These are phyloP conservation scores for Arbutus unedo DNA, from an alignment of 148 eudicot species.

Conservation along the genomic window DNA sequence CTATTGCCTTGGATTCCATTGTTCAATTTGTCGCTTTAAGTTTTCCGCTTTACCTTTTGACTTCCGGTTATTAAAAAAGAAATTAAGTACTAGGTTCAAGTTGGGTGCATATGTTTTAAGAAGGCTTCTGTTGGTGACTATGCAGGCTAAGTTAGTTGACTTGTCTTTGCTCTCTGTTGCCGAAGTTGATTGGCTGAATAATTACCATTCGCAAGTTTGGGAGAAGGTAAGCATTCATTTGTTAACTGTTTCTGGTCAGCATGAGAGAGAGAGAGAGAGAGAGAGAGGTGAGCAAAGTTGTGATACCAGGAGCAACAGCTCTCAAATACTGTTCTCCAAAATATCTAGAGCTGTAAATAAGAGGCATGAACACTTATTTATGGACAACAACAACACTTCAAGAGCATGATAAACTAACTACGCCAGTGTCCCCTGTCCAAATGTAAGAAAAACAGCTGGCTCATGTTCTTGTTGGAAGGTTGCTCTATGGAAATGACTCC, in stretches of 20 bases:
- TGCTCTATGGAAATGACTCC: background rate
- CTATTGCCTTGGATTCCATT: background rate
- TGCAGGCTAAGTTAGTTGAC: conserved; percentile 78
- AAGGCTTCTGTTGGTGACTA: background rate
- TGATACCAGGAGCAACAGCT: no score
- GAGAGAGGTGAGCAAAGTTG: no score
- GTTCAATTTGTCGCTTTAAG: background rate
- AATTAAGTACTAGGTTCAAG: background rate
- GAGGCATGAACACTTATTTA: no score
- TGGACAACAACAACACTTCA: no score
- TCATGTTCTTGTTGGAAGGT: background rate
- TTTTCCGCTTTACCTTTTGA: background rate
- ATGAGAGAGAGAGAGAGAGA: no score
- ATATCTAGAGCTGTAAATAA: background rate
- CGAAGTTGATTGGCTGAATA: conserved; percentile 84
- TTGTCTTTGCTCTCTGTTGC: conserved; percentile 56
- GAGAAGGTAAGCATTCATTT: conserved; percentile 53
- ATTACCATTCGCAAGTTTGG: conserved; percentile 91
- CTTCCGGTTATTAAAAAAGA: background rate
- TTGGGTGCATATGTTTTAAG: background rate
- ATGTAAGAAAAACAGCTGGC: background rate
- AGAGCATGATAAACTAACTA: no score
- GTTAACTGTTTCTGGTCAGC: background rate
- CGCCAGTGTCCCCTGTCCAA: background rate
- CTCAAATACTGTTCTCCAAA: no score